Conservation (phyloP, 2,329 filamentous ascomycete species). For the Colletotrichum eleusines region DNA sequence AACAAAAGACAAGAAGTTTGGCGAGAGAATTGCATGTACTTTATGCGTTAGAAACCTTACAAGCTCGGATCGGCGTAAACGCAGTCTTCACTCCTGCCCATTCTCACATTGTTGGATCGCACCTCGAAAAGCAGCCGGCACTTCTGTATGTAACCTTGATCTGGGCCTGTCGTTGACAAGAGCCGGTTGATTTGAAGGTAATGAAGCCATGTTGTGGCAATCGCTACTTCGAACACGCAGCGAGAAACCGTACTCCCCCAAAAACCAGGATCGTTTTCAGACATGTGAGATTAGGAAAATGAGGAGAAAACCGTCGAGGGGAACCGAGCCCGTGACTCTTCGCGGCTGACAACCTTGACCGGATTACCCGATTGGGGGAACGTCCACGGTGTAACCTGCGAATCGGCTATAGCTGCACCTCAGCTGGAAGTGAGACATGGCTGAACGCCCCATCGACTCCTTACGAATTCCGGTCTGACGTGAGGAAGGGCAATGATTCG, state of each 20-base stretch:
- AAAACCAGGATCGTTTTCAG: not conserved
- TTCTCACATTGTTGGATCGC: not conserved
- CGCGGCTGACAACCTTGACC: not conserved
- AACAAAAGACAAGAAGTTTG: not conserved
- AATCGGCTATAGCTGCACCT: conserved; percentile 11
- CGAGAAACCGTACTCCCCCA: not conserved
- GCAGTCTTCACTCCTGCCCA: not conserved
- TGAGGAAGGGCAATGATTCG: not conserved
- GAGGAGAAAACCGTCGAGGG: not conserved
- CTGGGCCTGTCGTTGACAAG: not conserved
- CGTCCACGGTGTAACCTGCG: not conserved
- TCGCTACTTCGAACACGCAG: not conserved
- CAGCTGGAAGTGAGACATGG: conserved; percentile 23
- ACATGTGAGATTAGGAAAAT: not conserved
- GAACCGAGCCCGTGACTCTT: not conserved
- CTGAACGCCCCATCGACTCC: conserved; percentile 14
- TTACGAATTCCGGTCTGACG: not conserved
- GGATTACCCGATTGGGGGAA: conserved; percentile 5
- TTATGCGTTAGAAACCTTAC: not conserved
- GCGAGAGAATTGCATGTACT: not conserved
- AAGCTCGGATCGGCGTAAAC: not conserved
- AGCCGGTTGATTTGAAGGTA: not conserved
- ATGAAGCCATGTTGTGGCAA: not conserved
- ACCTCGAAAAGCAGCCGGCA: not conserved
- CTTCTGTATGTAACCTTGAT: not conserved